A percentile compares a stretch with the other conserved stretches of the same genome.
These are phyloP conservation scores for Jacaranda mimosifolia DNA, from an alignment of 257 asterid genomes.

Conservation along the genomic window DNA sequence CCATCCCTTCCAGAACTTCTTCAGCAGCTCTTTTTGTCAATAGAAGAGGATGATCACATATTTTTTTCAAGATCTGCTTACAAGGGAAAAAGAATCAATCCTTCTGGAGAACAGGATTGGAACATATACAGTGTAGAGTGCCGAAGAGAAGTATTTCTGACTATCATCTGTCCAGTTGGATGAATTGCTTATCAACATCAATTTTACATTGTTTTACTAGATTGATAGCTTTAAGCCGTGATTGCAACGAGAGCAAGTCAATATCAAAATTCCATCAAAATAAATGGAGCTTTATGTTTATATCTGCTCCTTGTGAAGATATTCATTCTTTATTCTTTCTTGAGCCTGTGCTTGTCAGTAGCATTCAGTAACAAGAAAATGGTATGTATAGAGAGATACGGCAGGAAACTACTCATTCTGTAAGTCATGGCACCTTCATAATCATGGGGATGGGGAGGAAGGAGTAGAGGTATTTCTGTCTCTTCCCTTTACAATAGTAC, in stretches of 20 bases:
- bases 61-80: conserved; percentile 85
- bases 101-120: conserved; percentile 18
- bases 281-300: not conserved
- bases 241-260: conserved; percentile 14
- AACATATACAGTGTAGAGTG: conserved; percentile 17
- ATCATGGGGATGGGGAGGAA: not conserved
- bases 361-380: not conserved
- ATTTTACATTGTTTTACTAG: not conserved
- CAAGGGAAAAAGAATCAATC: conserved; percentile 22
- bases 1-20: conserved; percentile 98
- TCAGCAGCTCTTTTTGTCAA: conserved; percentile 97
- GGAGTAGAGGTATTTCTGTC: not conserved
- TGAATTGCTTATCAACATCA: not conserved
- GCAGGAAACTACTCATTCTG: not conserved
- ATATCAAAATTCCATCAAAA: not conserved
- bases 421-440: not conserved
- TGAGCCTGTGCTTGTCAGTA: conserved; percentile 10
- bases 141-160: not conserved
- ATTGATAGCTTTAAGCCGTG: conserved; percentile 22
- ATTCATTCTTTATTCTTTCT: not conserved
- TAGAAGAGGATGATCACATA: conserved; percentile 93
- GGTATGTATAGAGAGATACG: not conserved
- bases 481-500: not conserved
- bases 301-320: not conserved
- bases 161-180: not conserved